Evolutionary conservation across 75 land plant genomes (phyloP).

Genomic region (Cryptomeria japonica): DNA sequence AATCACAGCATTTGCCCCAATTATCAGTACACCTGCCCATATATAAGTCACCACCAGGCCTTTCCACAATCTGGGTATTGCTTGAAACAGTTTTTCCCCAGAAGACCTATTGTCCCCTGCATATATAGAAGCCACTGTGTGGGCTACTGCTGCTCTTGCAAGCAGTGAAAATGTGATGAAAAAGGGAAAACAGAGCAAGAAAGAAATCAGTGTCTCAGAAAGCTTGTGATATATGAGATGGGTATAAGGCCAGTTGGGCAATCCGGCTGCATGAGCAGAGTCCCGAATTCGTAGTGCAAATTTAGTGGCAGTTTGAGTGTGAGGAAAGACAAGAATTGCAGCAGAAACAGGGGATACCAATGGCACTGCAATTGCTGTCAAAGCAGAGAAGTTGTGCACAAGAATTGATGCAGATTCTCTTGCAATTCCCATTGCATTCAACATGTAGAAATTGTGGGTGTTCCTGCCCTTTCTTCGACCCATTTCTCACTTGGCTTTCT

Average conservation of each 20-base stretch:
- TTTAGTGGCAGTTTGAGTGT: background rate
- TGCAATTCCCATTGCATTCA: conserved; percentile 7
- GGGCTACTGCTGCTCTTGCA: background rate
- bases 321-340: conserved; percentile 10
- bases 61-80: conserved; percentile 8
- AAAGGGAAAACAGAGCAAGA: background rate
- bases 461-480: background rate
- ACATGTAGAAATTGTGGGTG: background rate
- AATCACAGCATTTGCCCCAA: background rate
- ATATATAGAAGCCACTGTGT: conserved; percentile 1
- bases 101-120: background rate
- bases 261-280: background rate
- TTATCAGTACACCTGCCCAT: conserved; percentile 9
- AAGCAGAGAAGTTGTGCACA: conserved; percentile 10
- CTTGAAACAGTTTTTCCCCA: no score
- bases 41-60: conserved; percentile 19
- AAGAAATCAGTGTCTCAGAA: background rate
- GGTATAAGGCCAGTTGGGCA: background rate
- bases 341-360: conserved; percentile 23
- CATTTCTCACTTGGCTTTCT: background rate
- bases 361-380: background rate
- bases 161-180: background rate
- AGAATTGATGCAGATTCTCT: conserved; percentile 26
- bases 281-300: background rate
- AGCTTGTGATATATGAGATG: background rate